Conservation (phyloP, 352 stramenopile species). For the Paralagenidium karlingii region DNA sequence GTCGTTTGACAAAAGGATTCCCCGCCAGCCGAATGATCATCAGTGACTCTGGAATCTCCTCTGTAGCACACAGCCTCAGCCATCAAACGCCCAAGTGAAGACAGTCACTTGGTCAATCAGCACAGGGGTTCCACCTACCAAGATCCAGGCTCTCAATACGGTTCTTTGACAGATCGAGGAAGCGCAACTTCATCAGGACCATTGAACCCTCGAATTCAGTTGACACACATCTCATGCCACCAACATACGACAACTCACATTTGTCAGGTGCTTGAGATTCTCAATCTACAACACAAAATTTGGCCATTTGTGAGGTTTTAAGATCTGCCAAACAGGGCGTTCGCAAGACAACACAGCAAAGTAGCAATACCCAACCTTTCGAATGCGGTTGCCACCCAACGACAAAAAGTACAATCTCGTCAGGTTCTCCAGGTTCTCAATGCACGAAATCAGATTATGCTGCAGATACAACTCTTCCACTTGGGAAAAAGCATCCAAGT, state of each 20-base stretch:
- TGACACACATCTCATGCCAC: background rate
- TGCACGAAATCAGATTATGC: constrained; percentile 48
- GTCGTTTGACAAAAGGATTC: constrained; percentile 44
- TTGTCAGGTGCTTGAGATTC: constrained; percentile 34
- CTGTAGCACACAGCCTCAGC: constrained; percentile 1
- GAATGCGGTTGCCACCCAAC: constrained; percentile 50
- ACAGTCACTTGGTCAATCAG: background rate
- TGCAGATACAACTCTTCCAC: constrained; percentile 67
- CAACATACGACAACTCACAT: constrained; percentile 14
- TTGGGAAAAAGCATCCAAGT: constrained; percentile 61
- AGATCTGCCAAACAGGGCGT: too few relatives aligned
- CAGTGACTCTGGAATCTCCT: constrained; percentile 41
- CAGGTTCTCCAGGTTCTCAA: constrained; percentile 55
- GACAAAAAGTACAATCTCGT: constrained; percentile 40
- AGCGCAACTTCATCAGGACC: constrained; percentile 32
- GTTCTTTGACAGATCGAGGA: constrained; percentile 69
- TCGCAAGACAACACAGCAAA: background rate
- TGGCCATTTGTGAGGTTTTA: too few relatives aligned
- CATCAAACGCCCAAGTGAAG: too few relatives aligned
- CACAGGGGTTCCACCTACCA: constrained; percentile 6
- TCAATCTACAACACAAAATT: constrained; percentile 7
- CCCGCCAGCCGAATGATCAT: constrained; percentile 30
- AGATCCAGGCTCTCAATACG: constrained; percentile 53
- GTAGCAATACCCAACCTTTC: constrained; percentile 12
- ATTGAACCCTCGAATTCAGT: constrained; percentile 1